Conservation (phyloP, 1,284 basidiomycete species). For the Trichosporon sp. region DNA sequence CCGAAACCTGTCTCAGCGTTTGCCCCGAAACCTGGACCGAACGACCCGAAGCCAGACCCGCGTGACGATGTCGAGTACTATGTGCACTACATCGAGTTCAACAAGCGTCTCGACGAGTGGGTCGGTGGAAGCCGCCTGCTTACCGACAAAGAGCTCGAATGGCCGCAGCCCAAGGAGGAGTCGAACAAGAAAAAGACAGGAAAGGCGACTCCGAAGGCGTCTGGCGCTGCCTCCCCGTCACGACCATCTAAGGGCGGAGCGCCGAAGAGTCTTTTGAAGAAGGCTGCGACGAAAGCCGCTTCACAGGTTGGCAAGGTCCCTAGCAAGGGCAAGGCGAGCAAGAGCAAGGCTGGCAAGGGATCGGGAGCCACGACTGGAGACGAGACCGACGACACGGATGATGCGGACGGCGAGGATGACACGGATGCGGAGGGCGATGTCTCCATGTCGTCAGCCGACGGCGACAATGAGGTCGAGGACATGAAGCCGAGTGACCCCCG, state of each 20-base stretch:
- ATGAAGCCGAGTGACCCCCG: conserved; percentile 58
- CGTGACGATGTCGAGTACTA: conserved; percentile 86
- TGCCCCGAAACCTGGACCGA: conserved; percentile 64
- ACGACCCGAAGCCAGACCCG: conserved; percentile 49
- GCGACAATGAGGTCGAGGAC: conserved; percentile 52
- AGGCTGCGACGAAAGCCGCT: conserved; percentile 72
- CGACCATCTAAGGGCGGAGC: conserved; percentile 32
- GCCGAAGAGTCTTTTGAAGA: conserved; percentile 65
- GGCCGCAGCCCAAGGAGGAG: conserved; percentile 65
- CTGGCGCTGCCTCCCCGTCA: conserved; percentile 35
- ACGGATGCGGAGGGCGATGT: conserved; percentile 62
- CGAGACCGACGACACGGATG: conserved; percentile 35
- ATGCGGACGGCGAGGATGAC: conserved; percentile 62
- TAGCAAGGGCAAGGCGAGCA: conserved; percentile 45
- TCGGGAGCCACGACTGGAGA: conserved; percentile 33
- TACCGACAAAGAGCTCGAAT: conserved; percentile 83
- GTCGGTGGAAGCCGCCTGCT: conserved; percentile 86
- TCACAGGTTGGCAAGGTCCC: conserved; percentile 53
- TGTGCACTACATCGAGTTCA: conserved; percentile 96
- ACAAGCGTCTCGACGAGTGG: conserved; percentile 99
- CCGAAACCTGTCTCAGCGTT: conserved; percentile 67
- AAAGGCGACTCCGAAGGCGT: conserved; percentile 52
- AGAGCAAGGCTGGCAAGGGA: conserved; percentile 31
- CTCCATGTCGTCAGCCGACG: conserved; percentile 59
- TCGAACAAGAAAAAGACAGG: conserved; percentile 53